A percentile compares a stretch with the other conserved stretches of the same genome.
Conservation (phyloP, 2,329 filamentous ascomycete genomes). For the Huntiella abstrusa region DNA sequence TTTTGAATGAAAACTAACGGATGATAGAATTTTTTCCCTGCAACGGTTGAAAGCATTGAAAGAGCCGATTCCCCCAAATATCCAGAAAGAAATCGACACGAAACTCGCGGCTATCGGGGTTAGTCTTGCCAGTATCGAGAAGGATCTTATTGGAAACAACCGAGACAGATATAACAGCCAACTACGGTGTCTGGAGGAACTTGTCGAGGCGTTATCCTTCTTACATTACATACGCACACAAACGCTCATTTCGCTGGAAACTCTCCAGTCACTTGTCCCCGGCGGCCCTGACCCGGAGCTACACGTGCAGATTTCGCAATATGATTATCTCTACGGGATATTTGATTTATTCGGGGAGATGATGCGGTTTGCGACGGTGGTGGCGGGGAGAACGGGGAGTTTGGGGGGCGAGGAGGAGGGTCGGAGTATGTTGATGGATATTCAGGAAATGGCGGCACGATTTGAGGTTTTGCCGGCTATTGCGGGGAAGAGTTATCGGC, state of each 20-base stretch:
- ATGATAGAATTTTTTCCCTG: constrained; percentile 20
- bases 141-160: constrained; percentile 63
- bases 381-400: constrained; percentile 54
- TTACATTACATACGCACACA: constrained; percentile 70
- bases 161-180: constrained; percentile 63
- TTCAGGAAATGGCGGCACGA: constrained; percentile 56
- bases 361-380: constrained; percentile 89
- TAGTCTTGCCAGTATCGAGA: constrained; percentile 47
- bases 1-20: background rate
- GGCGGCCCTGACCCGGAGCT: constrained; percentile 22
- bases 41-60: constrained; percentile 40
- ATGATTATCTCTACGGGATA: constrained; percentile 78
- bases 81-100: constrained; percentile 49
- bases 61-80: constrained; percentile 44
- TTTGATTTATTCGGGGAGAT: constrained; percentile 91
- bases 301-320: constrained; percentile 36
- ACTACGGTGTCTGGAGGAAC: constrained; percentile 80
- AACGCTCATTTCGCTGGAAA: constrained; percentile 47
- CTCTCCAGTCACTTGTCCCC: constrained; percentile 31
- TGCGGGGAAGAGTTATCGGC: constrained; percentile 38
- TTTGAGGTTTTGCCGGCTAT: constrained; percentile 55
- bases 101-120: constrained; percentile 53
- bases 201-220: constrained; percentile 80
- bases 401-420: constrained; percentile 20
- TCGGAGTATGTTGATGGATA: constrained; percentile 56